Percentiles rank a stretch among this genome's conserved stretches.
Evolutionary conservation across 2,329 filamentous ascomycete genomes (phyloP).

Genomic region (Aspergillus quadricinctus): DNA sequence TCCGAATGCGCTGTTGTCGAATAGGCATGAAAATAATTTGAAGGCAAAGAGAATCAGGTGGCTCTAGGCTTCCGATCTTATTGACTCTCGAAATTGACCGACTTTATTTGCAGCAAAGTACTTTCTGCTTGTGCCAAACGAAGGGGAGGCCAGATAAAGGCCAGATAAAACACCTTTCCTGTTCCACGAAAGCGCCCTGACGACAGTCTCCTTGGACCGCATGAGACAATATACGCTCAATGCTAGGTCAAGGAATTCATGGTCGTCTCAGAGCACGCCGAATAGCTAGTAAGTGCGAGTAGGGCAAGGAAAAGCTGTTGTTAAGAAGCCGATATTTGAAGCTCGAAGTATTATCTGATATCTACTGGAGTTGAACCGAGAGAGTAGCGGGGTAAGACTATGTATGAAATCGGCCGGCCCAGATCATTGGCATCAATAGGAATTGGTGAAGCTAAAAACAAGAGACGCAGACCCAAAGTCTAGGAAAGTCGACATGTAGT

Average conservation of each 20-base stretch:
- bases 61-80: neutral
- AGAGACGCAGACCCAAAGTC: neutral
- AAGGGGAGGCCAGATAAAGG: neutral
- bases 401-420: neutral
- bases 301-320: neutral
- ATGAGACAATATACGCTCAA: neutral
- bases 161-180: neutral
- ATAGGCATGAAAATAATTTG: neutral
- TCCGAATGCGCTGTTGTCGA: neutral
- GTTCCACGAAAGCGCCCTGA: neutral
- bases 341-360: neutral
- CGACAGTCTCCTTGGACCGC: neutral
- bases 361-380: neutral
- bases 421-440: neutral
- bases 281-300: neutral
- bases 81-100: neutral
- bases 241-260: neutral
- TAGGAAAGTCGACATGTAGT: neutral
- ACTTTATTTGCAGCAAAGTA: constrained; percentile 2
- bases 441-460: neutral
- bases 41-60: neutral
- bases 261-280: neutral
- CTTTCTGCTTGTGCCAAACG: constrained; percentile 5
- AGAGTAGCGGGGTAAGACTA: neutral
- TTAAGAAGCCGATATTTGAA: neutral